Base-by-base conservation (phyloP, 176 grass and related monocot genomes). In the Cocos nucifera region DNA sequence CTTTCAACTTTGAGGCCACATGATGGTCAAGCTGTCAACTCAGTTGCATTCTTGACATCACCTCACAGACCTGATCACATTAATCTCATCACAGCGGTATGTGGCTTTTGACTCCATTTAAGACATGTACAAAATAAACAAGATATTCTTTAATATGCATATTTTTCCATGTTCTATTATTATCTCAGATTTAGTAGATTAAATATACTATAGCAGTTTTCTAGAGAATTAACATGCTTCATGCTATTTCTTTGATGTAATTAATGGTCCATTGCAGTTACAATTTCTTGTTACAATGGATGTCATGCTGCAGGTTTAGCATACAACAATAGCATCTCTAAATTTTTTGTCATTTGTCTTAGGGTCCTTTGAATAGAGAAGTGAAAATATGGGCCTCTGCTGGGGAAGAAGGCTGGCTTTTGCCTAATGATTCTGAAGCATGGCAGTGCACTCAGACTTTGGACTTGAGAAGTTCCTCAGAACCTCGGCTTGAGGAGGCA, bases 51-150 rank as follows among this genome's bases (percentile, higher is more conserved):
- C 57, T 73, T 97, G 62, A 91, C 87, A 8, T 77, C 92, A 54
- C 83, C 78, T 51, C 77, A 97, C 22, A 78, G 50, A n/a, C 87
- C 92, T 53, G 71, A 80, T 72, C 92, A 97, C 75, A 91, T 97
- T 61, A 91, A 91, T 87, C 83, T 96, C 6, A 71, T 96, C 48
- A 96, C 91, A 69, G 80, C 86, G n/a, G 92, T 97, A 87, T 69
- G 77, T 21, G 59, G 69, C 81, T 54, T 76, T 74, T 44, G 32
- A 44, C 10, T 44, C 12, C 35, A 44, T 44, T 12, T 44, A 44
- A 44, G 9, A 44, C 35, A 3, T 44, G 35, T 44, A 44, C 35
- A 44, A 44, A 14, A 44, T 44, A 44, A 35, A 44, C 10, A 44
- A 44, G 8, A 44, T 44, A 44, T 44, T 44, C 35, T 44, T 44